Evolutionary conservation across 768 basidiomycete genomes (phyloP), one percentile per base, ranked within the genome.

Genomic region (Saitozyma sp.): DNA sequence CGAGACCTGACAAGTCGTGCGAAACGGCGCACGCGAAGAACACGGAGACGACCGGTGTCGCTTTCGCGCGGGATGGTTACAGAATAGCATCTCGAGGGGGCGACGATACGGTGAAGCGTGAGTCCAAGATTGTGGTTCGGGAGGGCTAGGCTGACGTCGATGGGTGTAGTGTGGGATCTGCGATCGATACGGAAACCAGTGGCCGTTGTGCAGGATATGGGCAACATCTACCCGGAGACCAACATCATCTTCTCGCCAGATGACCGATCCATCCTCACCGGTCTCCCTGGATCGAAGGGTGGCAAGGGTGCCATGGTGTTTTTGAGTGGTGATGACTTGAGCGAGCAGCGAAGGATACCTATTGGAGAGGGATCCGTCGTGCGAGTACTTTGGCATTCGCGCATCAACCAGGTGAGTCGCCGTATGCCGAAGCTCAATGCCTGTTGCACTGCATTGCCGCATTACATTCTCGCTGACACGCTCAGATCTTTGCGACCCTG

Each of bases 191-290:
- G 90, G 79, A 92, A 90, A 78, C 93, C 96, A 1, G 75, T 97
- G 39, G 86, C 85, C 3, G 84, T 84, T n/a, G 86, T 85, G 60
- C 76, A 84, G 38, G 85, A 83, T 53, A 80, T 91, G 37, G 83
- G 85, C 51, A 91, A 91, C 14, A 80, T 92, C 58, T 97, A 99
- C 80, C 89, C 92, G 14, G 86, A 89, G 66, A 95, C 94, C 46
- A 98, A 98, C 79, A 88, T 94, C 9, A 85, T 89, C 65, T 98
- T 95, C 80, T 96, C 93, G 68, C 96, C 96, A 0, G 92, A 96
- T 78, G 92, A 94, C 70, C 90, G 87, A 78, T 86, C 87, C 73
- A 82, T 98, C 55, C 82, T 98, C 58, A 94, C 93, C 9, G 94
- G 96, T 6, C 61, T 78, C 0, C 71, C 78, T 0, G 80, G 75